A percentile compares a stretch with the other conserved stretches of the same genome.
Evolutionary conservation across 139 green algal species (phyloP).

Genomic region (Chlorella sp.): DNA sequence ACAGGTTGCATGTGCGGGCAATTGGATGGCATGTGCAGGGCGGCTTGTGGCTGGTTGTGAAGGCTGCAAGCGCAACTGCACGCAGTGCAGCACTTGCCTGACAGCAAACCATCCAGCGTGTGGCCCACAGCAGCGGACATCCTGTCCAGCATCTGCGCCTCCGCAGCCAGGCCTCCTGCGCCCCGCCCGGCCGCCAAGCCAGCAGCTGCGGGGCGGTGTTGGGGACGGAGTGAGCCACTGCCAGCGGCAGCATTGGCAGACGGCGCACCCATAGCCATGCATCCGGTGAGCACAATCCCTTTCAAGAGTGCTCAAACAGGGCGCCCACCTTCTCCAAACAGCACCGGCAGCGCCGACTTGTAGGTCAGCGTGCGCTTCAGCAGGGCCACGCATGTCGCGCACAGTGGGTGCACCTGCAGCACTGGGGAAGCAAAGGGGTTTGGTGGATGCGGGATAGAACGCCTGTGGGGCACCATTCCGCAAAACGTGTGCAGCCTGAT

Average conservation of each 20-base stretch:
- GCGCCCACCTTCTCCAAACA: conserved; percentile 35
- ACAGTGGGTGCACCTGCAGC: conserved; percentile 65
- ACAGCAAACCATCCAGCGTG: conserved; percentile 35
- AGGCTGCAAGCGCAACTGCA: background rate
- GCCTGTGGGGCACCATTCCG: too few species aligned
- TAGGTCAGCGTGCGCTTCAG: conserved; percentile 62
- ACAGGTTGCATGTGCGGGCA: too few species aligned
- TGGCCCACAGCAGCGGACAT: conserved; percentile 26
- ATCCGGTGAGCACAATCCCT: too few species aligned
- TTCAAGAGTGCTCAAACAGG: too few species aligned
- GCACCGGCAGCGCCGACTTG: conserved; percentile 34
- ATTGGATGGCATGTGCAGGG: too few species aligned
- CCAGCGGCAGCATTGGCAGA: too few species aligned
- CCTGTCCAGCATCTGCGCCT: conserved; percentile 14
- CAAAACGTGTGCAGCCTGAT: too few species aligned
- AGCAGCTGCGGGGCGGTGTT: background rate
- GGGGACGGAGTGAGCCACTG: too few species aligned
- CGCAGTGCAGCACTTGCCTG: background rate
- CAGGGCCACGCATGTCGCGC: conserved; percentile 64
- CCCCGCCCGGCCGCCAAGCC: background rate
- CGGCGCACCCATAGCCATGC: too few species aligned
- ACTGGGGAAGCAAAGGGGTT: too few species aligned
- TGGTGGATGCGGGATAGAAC: too few species aligned
- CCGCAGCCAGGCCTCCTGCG: background rate
- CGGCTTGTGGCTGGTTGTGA: too few species aligned